phyloP scores from a whole-genome alignment of 345 rosid genomes.

The Linum tenue region DNA sequence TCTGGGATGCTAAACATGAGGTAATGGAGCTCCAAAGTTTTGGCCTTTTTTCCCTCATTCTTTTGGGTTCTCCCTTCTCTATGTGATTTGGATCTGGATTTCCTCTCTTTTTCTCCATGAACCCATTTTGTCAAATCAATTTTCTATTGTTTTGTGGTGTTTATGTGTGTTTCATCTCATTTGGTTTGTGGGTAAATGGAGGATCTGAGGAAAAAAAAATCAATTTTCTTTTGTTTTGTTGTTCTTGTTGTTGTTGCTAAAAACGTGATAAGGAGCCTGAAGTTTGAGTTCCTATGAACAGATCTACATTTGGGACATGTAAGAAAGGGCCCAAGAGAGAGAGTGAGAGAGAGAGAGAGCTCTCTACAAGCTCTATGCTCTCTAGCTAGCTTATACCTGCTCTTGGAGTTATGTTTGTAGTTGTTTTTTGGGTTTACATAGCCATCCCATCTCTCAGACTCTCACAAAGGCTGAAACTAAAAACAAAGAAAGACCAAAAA shows the following conservation, averaged over 20 bases:
- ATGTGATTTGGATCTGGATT: neutral
- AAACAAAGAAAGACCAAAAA: conserved; percentile 15
- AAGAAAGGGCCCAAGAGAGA: neutral
- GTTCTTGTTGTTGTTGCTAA: conserved; percentile 23
- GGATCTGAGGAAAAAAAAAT: neutral
- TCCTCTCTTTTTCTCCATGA: neutral
- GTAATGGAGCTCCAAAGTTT: conserved; percentile 23
- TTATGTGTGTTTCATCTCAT: no score
- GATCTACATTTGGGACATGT: conserved; percentile 47
- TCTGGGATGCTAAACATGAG: conserved; percentile 99
- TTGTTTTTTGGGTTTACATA: no score
- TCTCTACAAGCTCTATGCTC: no score
- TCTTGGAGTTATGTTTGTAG: no score
- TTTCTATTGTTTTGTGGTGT: neutral
- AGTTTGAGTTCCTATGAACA: conserved; percentile 35
- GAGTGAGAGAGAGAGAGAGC: no score
- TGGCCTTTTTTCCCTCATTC: neutral
- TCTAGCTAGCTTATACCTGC: no score
- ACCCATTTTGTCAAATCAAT: conserved; percentile 7
- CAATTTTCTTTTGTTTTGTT: no score
- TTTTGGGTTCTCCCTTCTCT: neutral
- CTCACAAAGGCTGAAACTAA: neutral
- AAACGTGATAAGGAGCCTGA: conserved; percentile 35
- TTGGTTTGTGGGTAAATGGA: neutral
- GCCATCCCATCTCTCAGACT: neutral